Evolutionary conservation across 441 rosid species (phyloP), one percentile per base, ranked within the genome.

Genomic region (California macrophylla): DNA sequence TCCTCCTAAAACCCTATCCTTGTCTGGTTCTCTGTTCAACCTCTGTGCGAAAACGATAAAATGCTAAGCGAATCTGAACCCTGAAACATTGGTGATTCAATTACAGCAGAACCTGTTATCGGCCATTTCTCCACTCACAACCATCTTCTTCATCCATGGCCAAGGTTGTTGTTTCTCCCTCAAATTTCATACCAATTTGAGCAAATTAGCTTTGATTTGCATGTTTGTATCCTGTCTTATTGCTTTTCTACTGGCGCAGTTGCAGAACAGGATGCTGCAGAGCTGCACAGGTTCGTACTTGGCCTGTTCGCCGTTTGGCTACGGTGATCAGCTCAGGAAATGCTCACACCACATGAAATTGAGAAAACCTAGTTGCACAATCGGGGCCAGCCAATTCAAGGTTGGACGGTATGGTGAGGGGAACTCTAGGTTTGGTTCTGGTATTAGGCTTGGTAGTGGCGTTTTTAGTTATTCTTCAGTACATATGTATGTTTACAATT

Each of bases 241-340:
- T n/a, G 60, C 24, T n/a, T 16, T 21, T 71, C 45, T 64, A 66
- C 7, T 67, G 64, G 72, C 72, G 45, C 81, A 78, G 82, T 81
- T 92, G 73, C 92, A 85, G 74, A 79, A 67, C 76, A 70, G 79
- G 76, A 71, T 71, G 7, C 63, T 80, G 72, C 82, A 74, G 68
- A 75, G 70, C 77, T 67, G 73, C 68, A 50, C 78, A 4, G 74
- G 64, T 16, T 71, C 50, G 1, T 70, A 81, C 32, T 66, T 74
- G 75, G 24, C 60, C 7, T 52, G 60, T 20, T 70, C 79, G 2
- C n/a, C 75, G 12, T 54, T 78, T 72, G 64, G 74, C n/a, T 18
- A 66, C 4, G 77, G 71, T 50, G 71, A 69, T 66, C 71, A 47
- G 23, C 74, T n/a, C 54, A 68, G 56, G 72, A 76, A 79, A 74